Evolutionary conservation across 768 basidiomycete genomes (phyloP).

Genomic region (Termitomyces sp.): DNA sequence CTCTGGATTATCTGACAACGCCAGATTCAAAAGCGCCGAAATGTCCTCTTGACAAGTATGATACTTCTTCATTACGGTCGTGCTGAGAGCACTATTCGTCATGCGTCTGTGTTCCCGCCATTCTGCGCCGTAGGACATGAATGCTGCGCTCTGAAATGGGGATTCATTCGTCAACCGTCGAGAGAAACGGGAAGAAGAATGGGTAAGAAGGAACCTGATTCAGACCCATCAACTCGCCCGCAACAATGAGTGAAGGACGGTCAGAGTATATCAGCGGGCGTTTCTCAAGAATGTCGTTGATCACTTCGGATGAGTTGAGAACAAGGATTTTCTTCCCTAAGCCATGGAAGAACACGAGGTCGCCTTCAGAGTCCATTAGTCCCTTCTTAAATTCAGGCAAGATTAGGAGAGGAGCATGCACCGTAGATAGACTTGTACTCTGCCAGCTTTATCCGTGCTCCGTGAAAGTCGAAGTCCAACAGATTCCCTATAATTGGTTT

Average conservation of each 20-base stretch:
- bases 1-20: background rate
- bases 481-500: background rate
- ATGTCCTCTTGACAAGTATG: background rate
- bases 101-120: background rate
- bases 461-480: background rate
- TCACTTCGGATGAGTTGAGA: background rate
- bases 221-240: background rate
- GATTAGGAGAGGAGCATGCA: background rate
- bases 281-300: background rate
- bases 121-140: background rate
- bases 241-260: background rate
- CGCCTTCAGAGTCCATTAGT: background rate
- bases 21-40: background rate
- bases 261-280: background rate
- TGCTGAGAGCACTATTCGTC: background rate
- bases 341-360: background rate
- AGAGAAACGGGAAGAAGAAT: no score
- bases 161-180: background rate
- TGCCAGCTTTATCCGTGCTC: background rate
- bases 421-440: background rate
- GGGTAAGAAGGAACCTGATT: background rate
- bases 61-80: background rate
- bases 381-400: no score
- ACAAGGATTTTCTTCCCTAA: background rate
- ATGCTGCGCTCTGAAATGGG: background rate